Base-by-base conservation (phyloP, 371 early-diverging fungal species). In the Mortierella polycephala region DNA sequence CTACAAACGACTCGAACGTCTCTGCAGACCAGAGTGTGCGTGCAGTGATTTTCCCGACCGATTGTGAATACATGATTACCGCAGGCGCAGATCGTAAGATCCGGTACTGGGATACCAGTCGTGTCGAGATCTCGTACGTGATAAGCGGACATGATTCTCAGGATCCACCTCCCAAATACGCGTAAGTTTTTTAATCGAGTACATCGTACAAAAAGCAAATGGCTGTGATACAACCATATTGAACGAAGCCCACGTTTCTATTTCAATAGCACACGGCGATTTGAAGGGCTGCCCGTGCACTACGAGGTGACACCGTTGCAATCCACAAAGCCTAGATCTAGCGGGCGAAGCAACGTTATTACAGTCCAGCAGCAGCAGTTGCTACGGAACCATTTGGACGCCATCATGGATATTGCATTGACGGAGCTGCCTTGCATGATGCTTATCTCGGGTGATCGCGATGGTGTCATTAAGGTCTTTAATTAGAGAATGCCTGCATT, bases 11-110 rank as follows among this genome's bases (percentile, higher is more conserved):
- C 76, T 85, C 85, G 16, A 74, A 85, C 57, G 76, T 81, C 8
- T 71, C 82, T 5, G 65, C 84, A 8, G 89, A 89, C 46, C 85
- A 87, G 64, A 86, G 88, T 5, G 83, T 89, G 7, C 83, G 86
- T 12, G 86, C 90, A 0, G 74, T 92, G 20, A 82, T 85, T 13
- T 85, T 85, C 30, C 85, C 88, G 3, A 62, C 81, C 0, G 87
- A 89, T 18, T 83, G 86, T 42, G 83, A 88, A 13, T 92, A 87
- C 66, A 86, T 96, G 82, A 80, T 96, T 42, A 90, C 94, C 0
- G 94, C 87, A 11, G 96, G 96, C 3, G 87, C 91, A 0, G 97
- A 96, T 79, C 86, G 93, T 23, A 92, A 92, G 76, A 85, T 97
- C 18, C 82, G 96, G 37, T 94, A 90, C 67, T 95, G 96, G 95